Percentiles rank a stretch among this genome's conserved stretches.
phyloP scores from a whole-genome alignment of 768 basidiomycete species.

The Boletus insuetus region DNA sequence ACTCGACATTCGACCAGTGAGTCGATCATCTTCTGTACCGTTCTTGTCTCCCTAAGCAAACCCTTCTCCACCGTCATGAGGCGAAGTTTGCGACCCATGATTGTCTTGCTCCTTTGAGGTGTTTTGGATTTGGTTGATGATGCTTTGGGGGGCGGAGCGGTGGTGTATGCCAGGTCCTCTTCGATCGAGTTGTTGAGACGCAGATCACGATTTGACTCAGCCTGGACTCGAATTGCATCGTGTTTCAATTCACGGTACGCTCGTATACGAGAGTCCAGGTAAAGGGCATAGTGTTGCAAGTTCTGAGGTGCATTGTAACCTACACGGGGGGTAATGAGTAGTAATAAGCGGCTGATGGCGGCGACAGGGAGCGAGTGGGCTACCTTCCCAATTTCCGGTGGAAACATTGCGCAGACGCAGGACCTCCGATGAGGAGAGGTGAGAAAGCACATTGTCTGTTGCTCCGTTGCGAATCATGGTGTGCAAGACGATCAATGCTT shows the following conservation, averaged over 20 bases:
- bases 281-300: conserved; percentile 81
- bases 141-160: conserved; percentile 26
- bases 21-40: conserved; percentile 89
- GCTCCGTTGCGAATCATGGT: conserved; percentile 97
- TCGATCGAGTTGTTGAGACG: conserved; percentile 62
- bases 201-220: conserved; percentile 87
- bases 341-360: not conserved
- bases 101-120: conserved; percentile 67
- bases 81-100: conserved; percentile 80
- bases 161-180: conserved; percentile 45
- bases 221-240: conserved; percentile 90
- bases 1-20: conserved; percentile 85
- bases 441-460: conserved; percentile 86
- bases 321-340: conserved; percentile 27
- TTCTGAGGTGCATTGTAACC: conserved; percentile 87
- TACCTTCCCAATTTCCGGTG: conserved; percentile 87
- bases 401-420: conserved; percentile 78
- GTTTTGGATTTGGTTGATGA: conserved; percentile 34
- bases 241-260: conserved; percentile 91
- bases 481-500: conserved; percentile 92
- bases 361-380: conserved; percentile 11
- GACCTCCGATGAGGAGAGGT: conserved; percentile 80
- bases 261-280: conserved; percentile 84
- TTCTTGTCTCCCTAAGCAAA: conserved; percentile 84
- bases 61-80: conserved; percentile 96